Conservation (phyloP, 768 basidiomycete genomes). For the Rhodosporidiobolus sp. region DNA sequence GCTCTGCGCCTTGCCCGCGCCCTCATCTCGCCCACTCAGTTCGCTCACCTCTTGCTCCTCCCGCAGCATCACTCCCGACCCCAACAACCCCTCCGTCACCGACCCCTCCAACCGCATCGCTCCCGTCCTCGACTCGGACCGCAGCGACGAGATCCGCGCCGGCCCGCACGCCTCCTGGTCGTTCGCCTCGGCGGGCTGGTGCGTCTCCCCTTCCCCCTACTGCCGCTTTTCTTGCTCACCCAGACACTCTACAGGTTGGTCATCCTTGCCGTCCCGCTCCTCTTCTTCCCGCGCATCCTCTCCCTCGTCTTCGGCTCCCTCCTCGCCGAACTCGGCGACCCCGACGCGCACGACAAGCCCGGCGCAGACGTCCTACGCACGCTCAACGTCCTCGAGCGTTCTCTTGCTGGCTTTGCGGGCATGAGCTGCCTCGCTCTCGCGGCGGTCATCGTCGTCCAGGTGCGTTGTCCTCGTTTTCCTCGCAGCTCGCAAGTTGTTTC, state of each 20-base stretch:
- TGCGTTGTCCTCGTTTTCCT: not conserved
- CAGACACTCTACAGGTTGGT: conserved; percentile 10
- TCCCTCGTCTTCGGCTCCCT: conserved; percentile 32
- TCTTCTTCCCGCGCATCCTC: conserved; percentile 30
- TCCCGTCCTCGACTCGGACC: not conserved
- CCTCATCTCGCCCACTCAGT: too few species aligned
- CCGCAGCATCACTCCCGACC: conserved; percentile 14
- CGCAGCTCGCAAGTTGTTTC: too few species aligned
- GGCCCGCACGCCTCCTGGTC: conserved; percentile 7
- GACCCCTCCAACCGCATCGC: conserved; percentile 10
- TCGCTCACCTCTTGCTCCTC: too few species aligned
- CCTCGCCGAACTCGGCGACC: conserved; percentile 19
- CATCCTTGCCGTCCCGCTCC: conserved; percentile 18
- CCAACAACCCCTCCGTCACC: not conserved
- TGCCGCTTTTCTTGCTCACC: not conserved
- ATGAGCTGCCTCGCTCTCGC: conserved; percentile 12
- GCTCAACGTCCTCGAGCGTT: conserved; percentile 28
- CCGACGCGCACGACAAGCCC: conserved; percentile 5
- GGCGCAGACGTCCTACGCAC: conserved; percentile 16
- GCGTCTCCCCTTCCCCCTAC: not conserved
- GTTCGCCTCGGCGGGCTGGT: conserved; percentile 15
- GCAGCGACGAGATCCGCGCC: not conserved
- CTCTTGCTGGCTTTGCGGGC: conserved; percentile 21
- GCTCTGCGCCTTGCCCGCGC: too few species aligned
- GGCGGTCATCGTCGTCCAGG: conserved; percentile 23